Conservation (phyloP, 305 asterid genomes). For the Fraxinus angustifolia region DNA sequence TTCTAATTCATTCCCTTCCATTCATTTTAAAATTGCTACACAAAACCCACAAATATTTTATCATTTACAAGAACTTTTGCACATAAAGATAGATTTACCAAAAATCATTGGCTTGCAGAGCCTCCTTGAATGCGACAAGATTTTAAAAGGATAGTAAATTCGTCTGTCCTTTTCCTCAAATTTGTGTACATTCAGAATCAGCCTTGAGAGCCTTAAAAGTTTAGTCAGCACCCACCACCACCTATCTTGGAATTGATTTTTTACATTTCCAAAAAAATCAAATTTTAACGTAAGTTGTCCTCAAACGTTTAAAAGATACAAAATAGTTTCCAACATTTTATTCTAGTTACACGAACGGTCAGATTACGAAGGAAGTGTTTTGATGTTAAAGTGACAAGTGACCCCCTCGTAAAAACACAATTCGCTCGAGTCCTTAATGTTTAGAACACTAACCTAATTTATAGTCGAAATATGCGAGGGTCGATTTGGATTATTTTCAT, state of each 20-base stretch:
- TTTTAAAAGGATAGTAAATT: slow-evolving; percentile 29
- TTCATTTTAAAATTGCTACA: slow-evolving; percentile 28
- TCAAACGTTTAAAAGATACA: neutral
- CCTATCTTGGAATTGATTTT: slow-evolving; percentile 15
- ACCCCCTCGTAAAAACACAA: neutral
- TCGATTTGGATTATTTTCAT: neutral
- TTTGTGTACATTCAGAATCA: slow-evolving; percentile 32
- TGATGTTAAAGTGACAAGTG: neutral
- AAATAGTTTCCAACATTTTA: neutral
- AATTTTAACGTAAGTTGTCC: neutral
- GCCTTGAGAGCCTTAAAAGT: neutral
- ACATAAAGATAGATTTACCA: slow-evolving; percentile 5
- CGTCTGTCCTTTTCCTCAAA: slow-evolving; percentile 44
- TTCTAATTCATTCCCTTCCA: slow-evolving; percentile 59
- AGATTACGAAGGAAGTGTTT: neutral
- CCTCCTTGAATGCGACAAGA: slow-evolving; percentile 3
- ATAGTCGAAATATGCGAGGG: neutral
- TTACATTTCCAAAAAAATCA: neutral
- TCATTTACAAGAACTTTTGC: neutral
- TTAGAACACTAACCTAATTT: neutral
- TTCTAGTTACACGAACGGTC: neutral
- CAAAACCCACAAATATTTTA: neutral
- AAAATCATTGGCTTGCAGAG: slow-evolving; percentile 28
- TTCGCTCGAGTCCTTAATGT: neutral
- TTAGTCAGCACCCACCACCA: neutral